A percentile compares a stretch with the other conserved stretches of the same genome.
Conservation (phyloP, 768 basidiomycete species). For the Hypholoma sublateritium region DNA sequence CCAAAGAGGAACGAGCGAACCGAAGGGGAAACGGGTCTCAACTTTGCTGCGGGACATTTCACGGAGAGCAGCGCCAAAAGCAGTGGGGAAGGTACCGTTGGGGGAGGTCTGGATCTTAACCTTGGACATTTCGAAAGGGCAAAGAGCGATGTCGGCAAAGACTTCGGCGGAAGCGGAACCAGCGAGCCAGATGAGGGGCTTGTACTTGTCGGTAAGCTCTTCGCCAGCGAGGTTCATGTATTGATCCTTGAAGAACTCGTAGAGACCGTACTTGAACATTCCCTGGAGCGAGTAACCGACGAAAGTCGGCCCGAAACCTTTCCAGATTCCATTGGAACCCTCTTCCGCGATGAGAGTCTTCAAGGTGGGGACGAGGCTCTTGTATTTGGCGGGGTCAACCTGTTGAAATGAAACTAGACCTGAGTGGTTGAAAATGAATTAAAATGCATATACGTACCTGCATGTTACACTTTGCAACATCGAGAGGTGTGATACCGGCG, state of each 20-base stretch:
- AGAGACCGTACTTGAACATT: constrained; percentile 98
- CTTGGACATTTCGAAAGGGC: constrained; percentile 93
- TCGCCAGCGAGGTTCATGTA: constrained; percentile 92
- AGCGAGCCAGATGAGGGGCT: constrained; percentile 89
- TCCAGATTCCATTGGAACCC: constrained; percentile 86
- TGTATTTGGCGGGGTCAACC: constrained; percentile 80
- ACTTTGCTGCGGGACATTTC: constrained; percentile 66
- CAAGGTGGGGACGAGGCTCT: constrained; percentile 60
- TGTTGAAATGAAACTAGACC: constrained; percentile 22
- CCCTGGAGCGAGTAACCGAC: constrained; percentile 95
- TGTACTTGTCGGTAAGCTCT: constrained; percentile 76
- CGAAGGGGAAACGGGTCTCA: constrained; percentile 84
- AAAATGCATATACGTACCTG: constrained; percentile 54
- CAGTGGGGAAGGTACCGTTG: constrained; percentile 73
- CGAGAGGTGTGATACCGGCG: constrained; percentile 83
- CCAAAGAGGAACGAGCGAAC: constrained; percentile 84
- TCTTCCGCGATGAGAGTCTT: constrained; percentile 74
- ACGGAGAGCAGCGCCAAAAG: constrained; percentile 68
- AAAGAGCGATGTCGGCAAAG: constrained; percentile 94
- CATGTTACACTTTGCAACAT: constrained; percentile 92
- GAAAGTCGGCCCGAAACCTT: constrained; percentile 91
- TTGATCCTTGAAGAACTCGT: constrained; percentile 93
- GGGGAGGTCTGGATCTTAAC: constrained; percentile 86
- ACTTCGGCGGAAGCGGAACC: constrained; percentile 94
- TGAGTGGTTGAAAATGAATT: not conserved